A percentile compares a stretch with the other conserved stretches of the same genome.
Evolutionary conservation across 805 yeast genomes (phyloP).

Genomic region (Suhomyces sp.): DNA sequence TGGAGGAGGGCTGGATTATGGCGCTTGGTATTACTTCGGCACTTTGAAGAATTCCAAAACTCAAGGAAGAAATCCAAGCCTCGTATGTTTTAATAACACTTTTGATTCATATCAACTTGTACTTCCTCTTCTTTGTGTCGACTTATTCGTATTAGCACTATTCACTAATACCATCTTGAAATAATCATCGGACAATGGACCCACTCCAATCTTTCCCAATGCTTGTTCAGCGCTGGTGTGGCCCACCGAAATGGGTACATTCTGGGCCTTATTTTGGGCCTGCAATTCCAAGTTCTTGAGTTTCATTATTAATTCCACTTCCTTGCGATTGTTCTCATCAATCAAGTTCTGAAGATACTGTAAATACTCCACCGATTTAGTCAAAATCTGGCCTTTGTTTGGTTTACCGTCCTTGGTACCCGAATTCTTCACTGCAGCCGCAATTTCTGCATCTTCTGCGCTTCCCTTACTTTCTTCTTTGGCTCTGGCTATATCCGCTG

Average conservation of each 20-base stretch:
- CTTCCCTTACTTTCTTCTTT: constrained; percentile 11
- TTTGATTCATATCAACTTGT: too few relatives aligned
- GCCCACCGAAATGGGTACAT: constrained; percentile 41
- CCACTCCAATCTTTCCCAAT: constrained; percentile 77
- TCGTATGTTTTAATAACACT: too few relatives aligned
- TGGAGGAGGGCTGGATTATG: too few relatives aligned
- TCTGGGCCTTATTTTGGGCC: constrained; percentile 39
- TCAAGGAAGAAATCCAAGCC: too few relatives aligned
- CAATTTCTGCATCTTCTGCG: constrained; percentile 25
- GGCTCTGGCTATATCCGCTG: constrained; percentile 26
- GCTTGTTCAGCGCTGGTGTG: constrained; percentile 80
- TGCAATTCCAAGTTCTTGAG: constrained; percentile 54
- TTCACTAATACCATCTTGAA: constrained; percentile 16
- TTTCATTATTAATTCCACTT: constrained; percentile 67
- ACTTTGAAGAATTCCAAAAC: too few relatives aligned
- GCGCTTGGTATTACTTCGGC: too few relatives aligned
- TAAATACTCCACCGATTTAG: constrained; percentile 73
- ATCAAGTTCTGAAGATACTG: constrained; percentile 66
- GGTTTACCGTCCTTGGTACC: constrained; percentile 86
- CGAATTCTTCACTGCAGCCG: constrained; percentile 30
- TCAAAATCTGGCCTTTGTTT: constrained; percentile 76
- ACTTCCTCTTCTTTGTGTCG: constrained; percentile 11
- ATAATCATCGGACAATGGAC: constrained; percentile 59
- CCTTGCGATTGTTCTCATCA: constrained; percentile 75
- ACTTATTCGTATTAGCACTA: constrained; percentile 11